Evolutionary conservation across 176 grass and related monocot genomes (phyloP), one percentile per base, ranked within the genome.

Genomic region (Coix lacrymajobi): DNA sequence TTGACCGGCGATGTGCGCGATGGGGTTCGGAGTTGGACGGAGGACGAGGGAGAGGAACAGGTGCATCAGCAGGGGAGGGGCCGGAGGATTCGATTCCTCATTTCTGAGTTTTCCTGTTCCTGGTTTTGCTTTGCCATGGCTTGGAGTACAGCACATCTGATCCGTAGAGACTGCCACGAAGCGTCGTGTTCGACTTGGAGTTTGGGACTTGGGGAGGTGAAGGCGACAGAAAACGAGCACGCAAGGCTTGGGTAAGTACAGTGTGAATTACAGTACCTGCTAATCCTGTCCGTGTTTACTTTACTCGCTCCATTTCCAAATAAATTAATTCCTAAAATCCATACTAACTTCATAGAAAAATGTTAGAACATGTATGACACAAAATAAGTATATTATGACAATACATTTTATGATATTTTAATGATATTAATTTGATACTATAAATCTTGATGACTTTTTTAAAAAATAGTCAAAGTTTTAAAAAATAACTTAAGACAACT

Each of bases 1-100:
- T 64, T 82, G 78, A 31, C 71, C 26, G 57, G 79, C 28, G 73
- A 44, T 44, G 69, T 9, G 72, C 63, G 56, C 81, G 81, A 84
- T 69, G 87, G 43, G 22, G 52, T 40, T 22, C 58, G 62, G 76
- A 26, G 39, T 44, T 2, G 37, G 40, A 67, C 22, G 71, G 62
- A 26, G 75, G 65, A n/a, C 58, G 26, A 14, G 60, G 26, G 60
- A 62, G 25, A 28, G 60, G 24, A 29, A 30, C 25, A 28, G 24
- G 58, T 3, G 58, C 56, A 2, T 2, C 36, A 57, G 52, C 54
- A 25, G 54, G 22, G 54, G 22, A 58, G n/a, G n/a, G 54, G 3
- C 8, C 17, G 80, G 25, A 58, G 69, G 41, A 84, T 66, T 17
- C 1, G 12, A 13, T 11, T 64, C 25, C 25, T 28, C 76, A 46